Conservation (phyloP, 176 grass and related monocot genomes). For the Themeda triandra region DNA sequence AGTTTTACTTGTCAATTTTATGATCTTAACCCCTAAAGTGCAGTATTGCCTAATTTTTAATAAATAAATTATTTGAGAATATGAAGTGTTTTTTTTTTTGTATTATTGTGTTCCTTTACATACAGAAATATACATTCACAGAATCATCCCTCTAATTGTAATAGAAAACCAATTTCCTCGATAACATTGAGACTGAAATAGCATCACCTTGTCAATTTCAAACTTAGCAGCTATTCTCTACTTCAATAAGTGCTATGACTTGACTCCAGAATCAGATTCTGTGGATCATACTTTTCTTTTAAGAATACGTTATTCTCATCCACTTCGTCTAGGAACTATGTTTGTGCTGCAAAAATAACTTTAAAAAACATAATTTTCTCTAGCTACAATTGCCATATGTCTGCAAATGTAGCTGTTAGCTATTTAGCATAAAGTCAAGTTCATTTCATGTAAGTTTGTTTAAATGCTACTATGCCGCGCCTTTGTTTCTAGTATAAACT, state of each 20-base stretch:
- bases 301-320: constrained; percentile 20
- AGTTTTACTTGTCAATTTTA: not conserved
- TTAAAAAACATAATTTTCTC: not conserved
- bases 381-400: not conserved
- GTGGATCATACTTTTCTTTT: not conserved
- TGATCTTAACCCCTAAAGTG: not conserved
- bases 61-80: not conserved
- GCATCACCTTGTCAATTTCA: not conserved
- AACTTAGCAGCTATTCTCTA: not conserved
- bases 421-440: not conserved
- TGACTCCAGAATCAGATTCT: constrained; percentile 11
- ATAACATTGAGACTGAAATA: not conserved
- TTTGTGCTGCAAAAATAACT: not conserved
- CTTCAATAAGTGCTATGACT: not conserved
- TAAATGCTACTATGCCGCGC: not conserved
- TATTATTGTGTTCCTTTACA: constrained; percentile 4
- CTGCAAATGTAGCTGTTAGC: not conserved
- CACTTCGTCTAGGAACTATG: not conserved
- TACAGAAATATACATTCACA: not conserved
- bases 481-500: constrained; percentile 21
- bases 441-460: constrained; percentile 6
- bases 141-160: not conserved
- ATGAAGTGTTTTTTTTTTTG: not conserved
- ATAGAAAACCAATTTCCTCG: constrained; percentile 12
- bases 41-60: not conserved